Percentiles rank a stretch among this genome's conserved stretches.
phyloP scores from a whole-genome alignment of 345 rosid species.

The Eucalyptus marginata region DNA sequence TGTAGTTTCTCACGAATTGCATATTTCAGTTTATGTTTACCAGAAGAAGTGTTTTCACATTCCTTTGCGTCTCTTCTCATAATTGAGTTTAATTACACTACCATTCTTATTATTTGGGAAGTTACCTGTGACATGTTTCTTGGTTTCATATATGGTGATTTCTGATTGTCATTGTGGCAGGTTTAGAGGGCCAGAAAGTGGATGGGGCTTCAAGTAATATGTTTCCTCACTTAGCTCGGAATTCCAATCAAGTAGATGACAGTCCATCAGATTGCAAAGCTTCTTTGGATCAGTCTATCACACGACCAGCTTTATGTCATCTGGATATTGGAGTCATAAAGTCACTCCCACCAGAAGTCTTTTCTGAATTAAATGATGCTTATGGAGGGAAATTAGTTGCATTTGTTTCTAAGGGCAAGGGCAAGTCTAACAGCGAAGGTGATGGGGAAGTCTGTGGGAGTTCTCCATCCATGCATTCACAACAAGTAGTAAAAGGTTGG shows the following conservation, averaged over 20 bases:
- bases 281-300: conserved; percentile 11
- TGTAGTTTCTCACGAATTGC: background rate
- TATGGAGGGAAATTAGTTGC: conserved; percentile 64
- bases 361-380: conserved; percentile 68
- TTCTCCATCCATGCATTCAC: background rate
- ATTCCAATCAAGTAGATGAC: conserved; percentile 16
- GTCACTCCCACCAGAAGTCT: conserved; percentile 75
- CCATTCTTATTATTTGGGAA: background rate
- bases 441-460: background rate
- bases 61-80: background rate
- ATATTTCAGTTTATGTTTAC: background rate
- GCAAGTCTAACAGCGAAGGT: conserved; percentile 11
- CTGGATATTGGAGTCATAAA: conserved; percentile 79
- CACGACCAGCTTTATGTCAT: conserved; percentile 51
- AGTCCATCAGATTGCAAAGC: conserved; percentile 9
- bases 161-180: conserved; percentile 15
- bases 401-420: conserved; percentile 41
- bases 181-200: conserved; percentile 10
- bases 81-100: background rate
- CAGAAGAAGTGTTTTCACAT: background rate
- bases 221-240: conserved; percentile 8
- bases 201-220: conserved; percentile 14
- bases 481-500: conserved; percentile 13
- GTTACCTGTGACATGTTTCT: background rate
- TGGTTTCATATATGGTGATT: background rate